Evolutionary conservation across 2,329 filamentous ascomycete species (phyloP), one percentile per base, ranked within the genome.

Genomic region (Didymella arachidicola): DNA sequence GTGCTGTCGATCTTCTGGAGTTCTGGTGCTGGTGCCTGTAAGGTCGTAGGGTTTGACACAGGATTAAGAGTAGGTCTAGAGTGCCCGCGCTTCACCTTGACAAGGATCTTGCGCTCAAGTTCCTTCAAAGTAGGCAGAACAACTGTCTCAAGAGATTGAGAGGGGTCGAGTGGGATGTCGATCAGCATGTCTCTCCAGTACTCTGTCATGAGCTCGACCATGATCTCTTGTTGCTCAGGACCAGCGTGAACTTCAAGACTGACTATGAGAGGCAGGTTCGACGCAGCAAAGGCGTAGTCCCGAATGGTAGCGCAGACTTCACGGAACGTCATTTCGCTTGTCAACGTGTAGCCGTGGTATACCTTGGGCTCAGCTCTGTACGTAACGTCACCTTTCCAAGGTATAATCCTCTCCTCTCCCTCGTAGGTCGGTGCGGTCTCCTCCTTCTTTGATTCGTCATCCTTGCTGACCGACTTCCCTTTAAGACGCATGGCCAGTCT

Each of bases 181-280:
- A 97, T 82, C 6, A 98, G 82, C 68, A 90, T 79, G 0, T 86
- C 88, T 39, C 84, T 85, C 93, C 93, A 99, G 63, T 91, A 89
- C 66, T 97, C 87, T 64, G 88, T 88, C 90, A 99, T 97, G 63
- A 98, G 96, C 55, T 91, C 86, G 11, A 97, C 93, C 91, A 98
- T 97, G 49, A 90, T 84, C 63, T 92, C 87, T 76, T 99, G 95
- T 76, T 98, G 94, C 52, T 91, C 87, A 1, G 84, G 80, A 60
- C 89, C 86, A 14, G 92, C 89, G 75, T 98, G 94, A 0, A 98
- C 91, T 77, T 99, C 95, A 6, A 98, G 83, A 74, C 93, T 97
- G 64, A 98, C 87, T 58, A 98, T 96, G 38, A 99, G 81, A 0
- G 95, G 95, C 19, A 97, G 81, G 51, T 90, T 85, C 36, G 71